Percentiles rank a stretch among this genome's conserved stretches.
phyloP scores from a whole-genome alignment of 768 basidiomycete genomes.

The Leccinum variicolor region DNA sequence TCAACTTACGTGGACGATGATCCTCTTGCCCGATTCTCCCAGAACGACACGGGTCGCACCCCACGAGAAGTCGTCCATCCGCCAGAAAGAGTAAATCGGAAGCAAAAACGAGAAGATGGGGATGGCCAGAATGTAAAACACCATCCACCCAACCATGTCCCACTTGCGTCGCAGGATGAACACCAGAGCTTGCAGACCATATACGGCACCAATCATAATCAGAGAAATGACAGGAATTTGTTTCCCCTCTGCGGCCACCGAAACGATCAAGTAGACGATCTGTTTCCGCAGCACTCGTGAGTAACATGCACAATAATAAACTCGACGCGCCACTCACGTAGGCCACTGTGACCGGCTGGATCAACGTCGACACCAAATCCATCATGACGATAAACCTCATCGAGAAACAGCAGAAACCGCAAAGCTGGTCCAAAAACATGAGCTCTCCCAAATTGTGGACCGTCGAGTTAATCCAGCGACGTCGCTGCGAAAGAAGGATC shows the following conservation, averaged over 20 bases:
- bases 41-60: slow-evolving; percentile 89
- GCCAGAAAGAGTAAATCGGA: slow-evolving; percentile 95
- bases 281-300: slow-evolving; percentile 28
- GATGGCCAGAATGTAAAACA: slow-evolving; percentile 94
- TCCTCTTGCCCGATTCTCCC: slow-evolving; percentile 93
- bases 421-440: slow-evolving; percentile 85
- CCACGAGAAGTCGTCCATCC: slow-evolving; percentile 98
- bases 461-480: slow-evolving; percentile 99
- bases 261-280: slow-evolving; percentile 87
- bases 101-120: slow-evolving; percentile 92
- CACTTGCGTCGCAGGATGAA: slow-evolving; percentile 92
- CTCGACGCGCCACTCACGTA: slow-evolving; percentile 57
- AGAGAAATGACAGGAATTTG: slow-evolving; percentile 78
- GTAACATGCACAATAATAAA: background rate
- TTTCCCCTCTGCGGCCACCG: slow-evolving; percentile 63
- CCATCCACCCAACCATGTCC: slow-evolving; percentile 99
- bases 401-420: slow-evolving; percentile 98
- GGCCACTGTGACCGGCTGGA: slow-evolving; percentile 81
- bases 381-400: slow-evolving; percentile 99
- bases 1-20: slow-evolving; percentile 82
- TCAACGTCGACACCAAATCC: slow-evolving; percentile 84
- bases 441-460: slow-evolving; percentile 96
- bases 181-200: slow-evolving; percentile 90
- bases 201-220: slow-evolving; percentile 91
- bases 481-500: slow-evolving; percentile 90